Percentiles rank a stretch among this genome's conserved stretches.
Evolutionary conservation across 352 stramenopile genomes (phyloP).

Genomic region (Detonula confervacea): DNA sequence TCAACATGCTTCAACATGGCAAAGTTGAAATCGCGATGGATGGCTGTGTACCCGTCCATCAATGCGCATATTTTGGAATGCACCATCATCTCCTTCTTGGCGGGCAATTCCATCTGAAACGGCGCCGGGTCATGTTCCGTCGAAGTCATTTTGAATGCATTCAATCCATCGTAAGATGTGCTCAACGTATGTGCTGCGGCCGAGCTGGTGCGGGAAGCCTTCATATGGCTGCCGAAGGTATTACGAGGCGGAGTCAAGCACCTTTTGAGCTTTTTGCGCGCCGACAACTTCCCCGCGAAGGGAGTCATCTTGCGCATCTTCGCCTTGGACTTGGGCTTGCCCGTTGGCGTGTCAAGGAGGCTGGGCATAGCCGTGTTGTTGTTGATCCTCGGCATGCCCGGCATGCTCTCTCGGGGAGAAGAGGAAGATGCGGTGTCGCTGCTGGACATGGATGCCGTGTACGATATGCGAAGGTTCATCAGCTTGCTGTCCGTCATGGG

Average conservation of each 20-base stretch:
- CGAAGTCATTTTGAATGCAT: constrained; percentile 36
- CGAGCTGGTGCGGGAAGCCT: background rate
- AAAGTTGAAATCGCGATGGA: constrained; percentile 71
- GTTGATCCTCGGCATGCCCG: background rate
- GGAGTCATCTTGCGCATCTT: constrained; percentile 22
- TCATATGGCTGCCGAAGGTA: constrained; percentile 39
- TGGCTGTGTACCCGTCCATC: constrained; percentile 66
- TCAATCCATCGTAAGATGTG: constrained; percentile 33
- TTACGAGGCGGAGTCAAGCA: constrained; percentile 48
- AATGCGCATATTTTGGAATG: constrained; percentile 61
- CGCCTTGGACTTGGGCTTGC: constrained; percentile 15
- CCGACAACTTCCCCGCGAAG: constrained; percentile 11
- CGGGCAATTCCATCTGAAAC: constrained; percentile 75
- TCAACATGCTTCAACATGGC: constrained; percentile 55
- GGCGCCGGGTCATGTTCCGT: constrained; percentile 61
- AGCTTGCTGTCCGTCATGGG: constrained; percentile 25
- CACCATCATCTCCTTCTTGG: constrained; percentile 45
- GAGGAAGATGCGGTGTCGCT: background rate
- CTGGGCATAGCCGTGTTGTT: too few relatives aligned
- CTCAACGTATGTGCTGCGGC: background rate
- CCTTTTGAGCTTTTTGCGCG: constrained; percentile 48
- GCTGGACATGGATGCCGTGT: constrained; percentile 25
- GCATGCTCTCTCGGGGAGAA: background rate
- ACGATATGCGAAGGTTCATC: constrained; percentile 6
- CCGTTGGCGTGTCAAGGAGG: too few relatives aligned